Evolutionary conservation across 2,329 filamentous ascomycete genomes (phyloP), one percentile per base, ranked within the genome.

Genomic region (Aureobasidium pullulans): DNA sequence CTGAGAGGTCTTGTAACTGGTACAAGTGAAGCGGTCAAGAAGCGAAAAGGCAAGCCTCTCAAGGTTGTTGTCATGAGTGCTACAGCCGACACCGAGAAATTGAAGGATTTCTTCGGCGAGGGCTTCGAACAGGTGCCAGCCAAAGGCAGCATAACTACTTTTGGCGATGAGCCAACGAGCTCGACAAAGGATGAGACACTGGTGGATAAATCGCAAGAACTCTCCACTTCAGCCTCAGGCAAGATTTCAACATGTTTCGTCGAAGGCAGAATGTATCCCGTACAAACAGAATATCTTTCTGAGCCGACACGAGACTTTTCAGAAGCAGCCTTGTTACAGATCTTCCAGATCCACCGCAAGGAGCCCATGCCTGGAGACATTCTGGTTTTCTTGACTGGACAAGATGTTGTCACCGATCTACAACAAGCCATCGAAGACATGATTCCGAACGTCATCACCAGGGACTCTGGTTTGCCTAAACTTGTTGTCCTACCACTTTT

Each of bases 41-140:
- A 82, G 46, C 85, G 85, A 6, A 83, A 88, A 4, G 85, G 86
- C 7, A 88, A 88, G 32, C 86, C 88, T 1, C 76, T 99, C 59
- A 97, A 96, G 71, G 85, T 97, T 3, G 83, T 96, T 36, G 84
- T 97, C 69, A 99, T 99, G 94, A 96, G 92, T 79, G 94, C 94
- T 52, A 99, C 94, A 6, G 90, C 91, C 39, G 90, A 97, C 71
- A 85, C 96, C 60, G 86, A 93, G 62, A 84, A 82, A 59, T 84
- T 97, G 34, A 80, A 84, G 44, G 76, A 77, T 0, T 97, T 96
- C 71, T 96, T 97, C 64, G 74, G 75, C n/a, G 62, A 69, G 6
- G 63, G 66, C 2, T 53, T 50, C 34, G 42, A 19, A 42, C 44
- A 54, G 46, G 3, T 34, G 47, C n/a, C n/a, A 29, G 13, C 5